phyloP scores from a whole-genome alignment of 768 basidiomycete genomes.

The Lentinula edodes region DNA sequence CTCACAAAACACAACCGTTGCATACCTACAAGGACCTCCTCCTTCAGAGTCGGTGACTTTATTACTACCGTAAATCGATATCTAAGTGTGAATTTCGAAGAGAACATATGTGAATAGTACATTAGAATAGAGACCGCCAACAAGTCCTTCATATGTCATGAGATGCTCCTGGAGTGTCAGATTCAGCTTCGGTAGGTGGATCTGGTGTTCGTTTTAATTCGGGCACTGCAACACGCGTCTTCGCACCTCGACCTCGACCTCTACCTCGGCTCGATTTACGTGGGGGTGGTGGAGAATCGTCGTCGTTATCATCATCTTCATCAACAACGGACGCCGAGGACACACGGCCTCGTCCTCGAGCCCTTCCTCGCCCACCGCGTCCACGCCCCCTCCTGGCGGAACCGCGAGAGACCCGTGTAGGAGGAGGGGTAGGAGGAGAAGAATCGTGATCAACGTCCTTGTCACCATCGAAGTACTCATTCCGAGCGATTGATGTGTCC shows the following conservation, averaged over 20 bases:
- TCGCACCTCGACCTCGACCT: background rate
- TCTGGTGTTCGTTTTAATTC: background rate
- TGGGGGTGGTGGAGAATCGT: background rate
- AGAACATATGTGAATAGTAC: no score
- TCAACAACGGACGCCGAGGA: constrained; percentile 1
- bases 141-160: background rate
- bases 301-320: constrained; percentile 5
- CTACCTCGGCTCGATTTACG: background rate
- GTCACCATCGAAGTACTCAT: constrained; percentile 73
- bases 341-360: constrained; percentile 3
- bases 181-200: background rate
- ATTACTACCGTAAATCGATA: no score
- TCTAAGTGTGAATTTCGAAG: no score
- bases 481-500: constrained; percentile 45
- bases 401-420: background rate
- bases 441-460: constrained; percentile 57
- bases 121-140: no score
- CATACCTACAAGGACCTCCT: no score
- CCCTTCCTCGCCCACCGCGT: background rate
- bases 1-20: no score
- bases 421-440: constrained; percentile 10
- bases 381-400: background rate
- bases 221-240: background rate
- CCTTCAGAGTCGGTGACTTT: no score
- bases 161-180: background rate